Conservation (phyloP, 495 filamentous ascomycete genomes). For the Hapsidospora chrysogenum region DNA sequence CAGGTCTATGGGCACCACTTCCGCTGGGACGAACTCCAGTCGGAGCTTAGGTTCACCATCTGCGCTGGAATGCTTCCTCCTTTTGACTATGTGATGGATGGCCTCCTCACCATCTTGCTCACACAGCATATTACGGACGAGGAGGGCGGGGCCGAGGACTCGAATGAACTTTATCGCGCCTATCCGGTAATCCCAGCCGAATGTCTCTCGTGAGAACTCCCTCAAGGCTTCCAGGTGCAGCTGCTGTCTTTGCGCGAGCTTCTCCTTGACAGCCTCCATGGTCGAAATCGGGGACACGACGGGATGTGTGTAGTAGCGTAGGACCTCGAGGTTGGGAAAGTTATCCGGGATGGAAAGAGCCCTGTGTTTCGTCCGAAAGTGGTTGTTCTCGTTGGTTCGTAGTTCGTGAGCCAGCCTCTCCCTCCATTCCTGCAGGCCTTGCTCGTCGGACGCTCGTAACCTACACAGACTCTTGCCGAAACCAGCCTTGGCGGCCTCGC, state of each 20-base stretch:
- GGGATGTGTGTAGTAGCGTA: constrained; percentile 77
- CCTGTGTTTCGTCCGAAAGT: constrained; percentile 60
- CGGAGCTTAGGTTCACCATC: constrained; percentile 64
- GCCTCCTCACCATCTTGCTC: constrained; percentile 9
- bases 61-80: constrained; percentile 50
- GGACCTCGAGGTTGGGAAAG: constrained; percentile 64
- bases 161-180: constrained; percentile 78
- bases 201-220: constrained; percentile 56
- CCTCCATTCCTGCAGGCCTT: constrained; percentile 53
- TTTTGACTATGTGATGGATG: constrained; percentile 39
- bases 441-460: constrained; percentile 28
- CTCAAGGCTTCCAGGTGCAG: constrained; percentile 55
- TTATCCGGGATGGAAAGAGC: constrained; percentile 56
- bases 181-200: constrained; percentile 64
- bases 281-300: constrained; percentile 50
- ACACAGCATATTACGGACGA: constrained; percentile 49
- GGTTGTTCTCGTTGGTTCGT: constrained; percentile 66
- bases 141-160: constrained; percentile 60
- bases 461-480: constrained; percentile 67
- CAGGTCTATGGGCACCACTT: constrained; percentile 64
- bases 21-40: constrained; percentile 55
- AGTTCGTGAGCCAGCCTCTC: constrained; percentile 59
- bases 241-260: constrained; percentile 42
- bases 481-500: constrained; percentile 75
- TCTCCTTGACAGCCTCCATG: constrained; percentile 36